These are phyloP conservation scores for Gossypium herbaceum DNA, from an alignment of 345 rosid genomes.

Conservation along the genomic window DNA sequence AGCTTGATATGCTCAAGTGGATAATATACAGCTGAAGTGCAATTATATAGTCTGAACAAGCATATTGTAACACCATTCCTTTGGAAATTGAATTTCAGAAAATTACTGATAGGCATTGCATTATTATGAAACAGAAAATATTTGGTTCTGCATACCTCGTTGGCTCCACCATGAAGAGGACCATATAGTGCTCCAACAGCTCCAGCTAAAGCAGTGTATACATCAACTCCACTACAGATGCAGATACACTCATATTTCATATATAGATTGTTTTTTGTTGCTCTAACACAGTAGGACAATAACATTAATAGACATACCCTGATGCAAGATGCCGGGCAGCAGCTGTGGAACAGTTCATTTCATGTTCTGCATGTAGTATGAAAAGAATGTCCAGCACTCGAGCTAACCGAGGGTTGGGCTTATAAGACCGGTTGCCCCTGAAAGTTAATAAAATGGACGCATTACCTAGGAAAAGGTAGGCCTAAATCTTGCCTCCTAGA, in stretches of 20 bases:
- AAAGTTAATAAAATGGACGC: constrained; percentile 12
- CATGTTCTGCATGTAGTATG: constrained; percentile 96
- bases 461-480: constrained; percentile 4
- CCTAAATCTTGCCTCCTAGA: neutral
- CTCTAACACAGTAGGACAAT: constrained; percentile 5
- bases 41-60: constrained; percentile 13
- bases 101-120: neutral
- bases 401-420: constrained; percentile 89
- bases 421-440: constrained; percentile 85
- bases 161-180: constrained; percentile 99
- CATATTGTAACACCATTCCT: neutral
- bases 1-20: neutral
- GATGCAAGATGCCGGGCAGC: constrained; percentile 99
- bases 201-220: constrained; percentile 87
- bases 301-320: constrained; percentile 42
- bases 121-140: neutral
- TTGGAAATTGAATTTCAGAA: neutral
- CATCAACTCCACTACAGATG: constrained; percentile 83
- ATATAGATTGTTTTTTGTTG: neutral
- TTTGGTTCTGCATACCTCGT: constrained; percentile 56
- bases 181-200: constrained; percentile 97
- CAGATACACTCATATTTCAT: constrained; percentile 15
- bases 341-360: constrained; percentile 94
- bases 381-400: constrained; percentile 86
- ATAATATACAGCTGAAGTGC: neutral